These are phyloP conservation scores for Hebeloma cylindrosporum DNA, from an alignment of 768 basidiomycete genomes.

Conservation along the genomic window DNA sequence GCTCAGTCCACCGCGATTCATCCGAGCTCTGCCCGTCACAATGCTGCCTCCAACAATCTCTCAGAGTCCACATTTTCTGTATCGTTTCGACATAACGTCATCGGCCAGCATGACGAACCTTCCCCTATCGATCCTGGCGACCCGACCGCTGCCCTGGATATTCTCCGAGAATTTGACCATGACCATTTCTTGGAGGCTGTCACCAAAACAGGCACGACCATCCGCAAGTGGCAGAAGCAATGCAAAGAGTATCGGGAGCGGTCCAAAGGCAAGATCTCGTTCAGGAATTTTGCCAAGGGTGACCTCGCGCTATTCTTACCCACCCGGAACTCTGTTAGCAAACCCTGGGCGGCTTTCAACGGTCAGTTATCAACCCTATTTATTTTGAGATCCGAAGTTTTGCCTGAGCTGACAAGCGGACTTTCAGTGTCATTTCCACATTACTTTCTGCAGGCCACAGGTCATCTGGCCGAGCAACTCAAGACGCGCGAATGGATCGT, in stretches of 20 bases:
- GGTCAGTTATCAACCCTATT: conserved; percentile 60
- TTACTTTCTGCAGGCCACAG: conserved; percentile 91
- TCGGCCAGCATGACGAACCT: conserved; percentile 59
- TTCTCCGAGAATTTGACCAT: conserved; percentile 74
- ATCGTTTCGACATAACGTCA: conserved; percentile 50
- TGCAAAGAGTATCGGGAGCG: conserved; percentile 94
- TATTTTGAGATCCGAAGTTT: conserved; percentile 39
- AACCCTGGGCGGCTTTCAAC: conserved; percentile 99
- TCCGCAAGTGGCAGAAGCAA: conserved; percentile 96
- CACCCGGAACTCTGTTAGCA: conserved; percentile 89
- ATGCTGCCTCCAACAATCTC: conserved; percentile 38
- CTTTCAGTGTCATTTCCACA: conserved; percentile 89
- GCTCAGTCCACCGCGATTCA: conserved; percentile 59
- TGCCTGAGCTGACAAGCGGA: conserved; percentile 27
- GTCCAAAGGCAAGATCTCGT: conserved; percentile 96
- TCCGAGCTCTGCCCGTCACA: conserved; percentile 49
- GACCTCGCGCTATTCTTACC: conserved; percentile 96
- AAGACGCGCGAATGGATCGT: conserved; percentile 95
- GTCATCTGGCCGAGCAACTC: conserved; percentile 83
- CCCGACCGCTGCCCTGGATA: conserved; percentile 65
- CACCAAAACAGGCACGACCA: conserved; percentile 76
- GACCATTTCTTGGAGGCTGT: conserved; percentile 85
- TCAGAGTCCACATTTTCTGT: conserved; percentile 50
- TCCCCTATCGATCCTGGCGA: conserved; percentile 79
- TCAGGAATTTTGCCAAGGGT: conserved; percentile 92